phyloP scores from a whole-genome alignment of 2,329 filamentous ascomycete species.

The Teratosphaeria zuluensis region DNA sequence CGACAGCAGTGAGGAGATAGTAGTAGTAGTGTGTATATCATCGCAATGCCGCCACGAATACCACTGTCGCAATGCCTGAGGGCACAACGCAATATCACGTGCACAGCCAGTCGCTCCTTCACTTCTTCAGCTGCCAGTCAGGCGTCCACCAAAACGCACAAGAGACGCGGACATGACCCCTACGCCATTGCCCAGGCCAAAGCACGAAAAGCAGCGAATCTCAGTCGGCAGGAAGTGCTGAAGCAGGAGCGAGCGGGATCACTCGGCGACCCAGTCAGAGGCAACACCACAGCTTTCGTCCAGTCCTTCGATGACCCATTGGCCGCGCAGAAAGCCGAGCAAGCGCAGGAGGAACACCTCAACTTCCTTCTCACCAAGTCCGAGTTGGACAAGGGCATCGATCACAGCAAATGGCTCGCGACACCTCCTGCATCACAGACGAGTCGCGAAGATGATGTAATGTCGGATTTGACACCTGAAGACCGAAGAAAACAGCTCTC shows the following conservation, averaged over 20 bases:
- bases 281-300: slow-evolving; percentile 70
- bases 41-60: slow-evolving; percentile 40
- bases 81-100: not conserved
- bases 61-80: slow-evolving; percentile 32
- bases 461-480: slow-evolving; percentile 22
- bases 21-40: not conserved
- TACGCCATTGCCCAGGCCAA: slow-evolving; percentile 73
- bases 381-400: slow-evolving; percentile 58
- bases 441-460: not conserved
- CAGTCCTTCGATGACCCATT: slow-evolving; percentile 63
- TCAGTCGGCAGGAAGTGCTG: slow-evolving; percentile 64
- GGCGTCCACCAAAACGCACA: slow-evolving; percentile 42
- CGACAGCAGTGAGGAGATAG: not conserved
- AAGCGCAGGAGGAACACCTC: slow-evolving; percentile 38
- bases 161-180: slow-evolving; percentile 63
- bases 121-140: slow-evolving; percentile 57
- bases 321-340: slow-evolving; percentile 23
- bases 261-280: slow-evolving; percentile 70
- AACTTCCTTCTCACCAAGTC: slow-evolving; percentile 66
- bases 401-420: slow-evolving; percentile 54
- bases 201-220: slow-evolving; percentile 74
- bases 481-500: slow-evolving; percentile 33
- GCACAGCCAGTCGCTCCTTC: slow-evolving; percentile 23
- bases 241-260: slow-evolving; percentile 52
- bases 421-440: slow-evolving; percentile 4